Percentiles rank a stretch among this genome's conserved stretches.
phyloP scores from a whole-genome alignment of 768 basidiomycete genomes.

The Clathrus columnatus region DNA sequence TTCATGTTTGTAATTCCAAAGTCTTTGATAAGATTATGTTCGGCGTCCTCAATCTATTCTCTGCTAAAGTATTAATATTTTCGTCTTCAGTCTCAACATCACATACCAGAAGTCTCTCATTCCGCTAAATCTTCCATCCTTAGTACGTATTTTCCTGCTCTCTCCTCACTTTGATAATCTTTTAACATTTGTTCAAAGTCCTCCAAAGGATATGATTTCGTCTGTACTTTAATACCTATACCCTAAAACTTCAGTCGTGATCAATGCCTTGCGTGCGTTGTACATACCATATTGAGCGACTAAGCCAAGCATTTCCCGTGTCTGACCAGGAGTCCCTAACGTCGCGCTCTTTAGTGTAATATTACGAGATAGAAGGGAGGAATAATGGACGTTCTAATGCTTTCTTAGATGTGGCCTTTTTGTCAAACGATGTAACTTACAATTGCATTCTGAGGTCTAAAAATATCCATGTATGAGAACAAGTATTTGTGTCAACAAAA shows the following conservation, averaged over 20 bases:
- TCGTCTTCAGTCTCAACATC: too few species aligned
- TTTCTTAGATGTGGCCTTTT: too few species aligned
- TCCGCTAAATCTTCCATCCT: too few species aligned
- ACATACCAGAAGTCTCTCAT: too few species aligned
- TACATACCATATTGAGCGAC: background rate
- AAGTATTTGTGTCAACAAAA: background rate
- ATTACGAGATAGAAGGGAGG: background rate
- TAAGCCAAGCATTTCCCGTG: background rate
- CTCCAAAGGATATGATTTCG: background rate
- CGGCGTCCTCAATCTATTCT: too few species aligned
- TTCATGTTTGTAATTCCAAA: too few species aligned
- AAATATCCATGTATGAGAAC: background rate
- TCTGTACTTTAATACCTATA: constrained; percentile 1
- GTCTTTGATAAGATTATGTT: too few species aligned
- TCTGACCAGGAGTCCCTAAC: background rate
- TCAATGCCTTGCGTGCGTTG: background rate
- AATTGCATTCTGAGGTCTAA: background rate
- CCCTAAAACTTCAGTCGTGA: background rate
- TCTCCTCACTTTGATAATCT: background rate
- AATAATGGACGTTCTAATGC: constrained; percentile 4
- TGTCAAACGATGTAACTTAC: background rate
- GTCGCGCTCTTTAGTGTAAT: background rate
- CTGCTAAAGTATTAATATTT: too few species aligned
- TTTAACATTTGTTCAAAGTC: constrained; percentile 2
- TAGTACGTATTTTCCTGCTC: background rate